phyloP scores from a whole-genome alignment of 1,284 basidiomycete species.

The Tilletia setariae region DNA sequence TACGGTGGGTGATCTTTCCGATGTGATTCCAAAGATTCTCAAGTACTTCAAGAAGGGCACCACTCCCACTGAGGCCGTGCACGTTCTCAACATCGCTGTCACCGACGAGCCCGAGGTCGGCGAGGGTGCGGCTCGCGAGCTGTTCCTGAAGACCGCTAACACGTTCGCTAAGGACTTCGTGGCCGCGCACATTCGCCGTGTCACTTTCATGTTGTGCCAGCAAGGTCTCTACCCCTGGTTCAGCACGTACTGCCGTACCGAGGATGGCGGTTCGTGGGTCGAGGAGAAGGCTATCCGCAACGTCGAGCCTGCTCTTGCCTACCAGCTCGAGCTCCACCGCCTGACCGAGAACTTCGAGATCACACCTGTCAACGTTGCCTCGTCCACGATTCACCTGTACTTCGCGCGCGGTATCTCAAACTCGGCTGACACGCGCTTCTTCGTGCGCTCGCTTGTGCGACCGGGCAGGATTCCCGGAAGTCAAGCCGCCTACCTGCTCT shows the following conservation, averaged over 20 bases:
- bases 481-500: slow-evolving; percentile 95
- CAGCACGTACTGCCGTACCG: slow-evolving; percentile 72
- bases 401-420: slow-evolving; percentile 93
- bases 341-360: slow-evolving; percentile 90
- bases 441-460: slow-evolving; percentile 91
- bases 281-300: slow-evolving; percentile 97
- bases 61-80: slow-evolving; percentile 32
- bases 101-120: slow-evolving; percentile 68
- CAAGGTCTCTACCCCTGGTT: slow-evolving; percentile 89
- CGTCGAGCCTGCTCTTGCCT: slow-evolving; percentile 96
- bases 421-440: slow-evolving; percentile 94
- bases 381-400: slow-evolving; percentile 73
- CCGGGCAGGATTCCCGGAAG: slow-evolving; percentile 80
- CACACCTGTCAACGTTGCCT: slow-evolving; percentile 70
- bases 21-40: slow-evolving; percentile 41
- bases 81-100: slow-evolving; percentile 73
- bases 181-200: slow-evolving; percentile 79
- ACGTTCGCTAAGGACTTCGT: slow-evolving; percentile 65
- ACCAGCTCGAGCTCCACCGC: slow-evolving; percentile 94
- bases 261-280: slow-evolving; percentile 70
- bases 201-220: slow-evolving; percentile 88
- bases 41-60: slow-evolving; percentile 37
- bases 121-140: slow-evolving; percentile 74
- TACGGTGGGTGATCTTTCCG: slow-evolving; percentile 37
- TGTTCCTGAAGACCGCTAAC: slow-evolving; percentile 73